Evolutionary conservation across 768 basidiomycete species (phyloP).

Genomic region (Trametes villosa): DNA sequence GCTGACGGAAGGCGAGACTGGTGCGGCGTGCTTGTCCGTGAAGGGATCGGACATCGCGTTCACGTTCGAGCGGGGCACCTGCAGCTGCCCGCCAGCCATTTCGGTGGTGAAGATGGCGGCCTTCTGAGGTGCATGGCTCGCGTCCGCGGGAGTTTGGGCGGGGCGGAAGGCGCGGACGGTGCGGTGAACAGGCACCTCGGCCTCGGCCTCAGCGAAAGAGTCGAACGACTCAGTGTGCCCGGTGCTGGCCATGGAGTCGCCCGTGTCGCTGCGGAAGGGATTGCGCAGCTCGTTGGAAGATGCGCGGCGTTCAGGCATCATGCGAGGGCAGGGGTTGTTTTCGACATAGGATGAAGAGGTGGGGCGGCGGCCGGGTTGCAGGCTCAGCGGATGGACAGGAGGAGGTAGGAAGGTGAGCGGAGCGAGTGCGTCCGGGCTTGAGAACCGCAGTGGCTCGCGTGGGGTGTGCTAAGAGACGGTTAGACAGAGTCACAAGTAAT

Average conservation of each 20-base stretch:
- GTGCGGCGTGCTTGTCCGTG: background rate
- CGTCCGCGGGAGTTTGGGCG: background rate
- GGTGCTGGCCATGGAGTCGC: background rate
- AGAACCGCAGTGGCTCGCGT: background rate
- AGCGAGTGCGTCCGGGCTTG: background rate
- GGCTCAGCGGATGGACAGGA: background rate
- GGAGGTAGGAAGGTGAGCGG: background rate
- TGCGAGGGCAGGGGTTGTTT: background rate
- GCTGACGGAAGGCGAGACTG: background rate
- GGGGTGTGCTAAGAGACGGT: background rate
- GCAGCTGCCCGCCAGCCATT: background rate
- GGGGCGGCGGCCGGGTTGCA: background rate
- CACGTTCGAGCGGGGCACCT: background rate
- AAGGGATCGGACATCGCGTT: slow-evolving; percentile 1
- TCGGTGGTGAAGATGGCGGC: slow-evolving; percentile 11
- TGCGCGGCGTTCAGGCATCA: background rate
- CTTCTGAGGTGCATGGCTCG: background rate
- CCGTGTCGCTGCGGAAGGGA: slow-evolving; percentile 15
- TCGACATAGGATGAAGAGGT: background rate
- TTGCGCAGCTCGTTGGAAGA: slow-evolving; percentile 10
- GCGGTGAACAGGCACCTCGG: slow-evolving; percentile 7
- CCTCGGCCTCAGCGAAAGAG: slow-evolving; percentile 10
- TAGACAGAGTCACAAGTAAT: background rate
- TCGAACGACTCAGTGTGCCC: slow-evolving; percentile 3
- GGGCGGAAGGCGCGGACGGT: slow-evolving; percentile 8